Conservation (phyloP, 1,284 basidiomycete genomes). For the Heterobasidion annosum region DNA sequence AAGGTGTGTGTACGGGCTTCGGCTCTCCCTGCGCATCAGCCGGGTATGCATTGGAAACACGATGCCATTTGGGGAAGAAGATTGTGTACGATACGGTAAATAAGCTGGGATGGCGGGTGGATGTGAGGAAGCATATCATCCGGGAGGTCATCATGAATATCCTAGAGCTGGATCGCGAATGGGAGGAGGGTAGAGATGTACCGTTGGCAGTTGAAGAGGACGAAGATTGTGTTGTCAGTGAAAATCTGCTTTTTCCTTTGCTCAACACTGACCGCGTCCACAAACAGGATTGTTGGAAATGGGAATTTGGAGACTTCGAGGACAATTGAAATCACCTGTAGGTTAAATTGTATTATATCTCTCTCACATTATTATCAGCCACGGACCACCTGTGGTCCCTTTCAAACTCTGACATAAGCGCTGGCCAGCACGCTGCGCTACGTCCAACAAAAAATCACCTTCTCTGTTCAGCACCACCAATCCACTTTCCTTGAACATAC, state of each 20-base stretch:
- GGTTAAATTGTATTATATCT: not conserved
- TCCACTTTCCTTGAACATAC: constrained; percentile 73
- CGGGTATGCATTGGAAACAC: constrained; percentile 67
- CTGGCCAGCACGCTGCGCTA: too few relatives aligned
- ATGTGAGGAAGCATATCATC: constrained; percentile 75
- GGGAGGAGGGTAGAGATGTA: constrained; percentile 26
- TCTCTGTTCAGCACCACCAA: constrained; percentile 54
- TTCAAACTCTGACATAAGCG: too few relatives aligned
- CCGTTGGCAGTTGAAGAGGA: constrained; percentile 21
- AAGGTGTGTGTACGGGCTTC: constrained; percentile 67
- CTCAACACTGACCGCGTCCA: not conserved
- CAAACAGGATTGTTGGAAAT: constrained; percentile 55
- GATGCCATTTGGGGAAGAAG: constrained; percentile 57
- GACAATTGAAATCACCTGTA: constrained; percentile 6
- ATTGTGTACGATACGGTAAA: constrained; percentile 86
- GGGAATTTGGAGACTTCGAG: constrained; percentile 52
- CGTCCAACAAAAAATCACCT: not conserved
- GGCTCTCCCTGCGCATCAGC: constrained; percentile 54
- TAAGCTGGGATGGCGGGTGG: constrained; percentile 75
- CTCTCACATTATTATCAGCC: not conserved
- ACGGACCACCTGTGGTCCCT: constrained; percentile 1
- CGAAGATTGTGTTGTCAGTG: constrained; percentile 37
- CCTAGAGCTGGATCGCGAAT: constrained; percentile 52
- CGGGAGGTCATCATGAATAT: constrained; percentile 67
- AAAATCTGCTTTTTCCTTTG: not conserved